Conservation (phyloP, 2,329 filamentous ascomycete species). For the Pseudopithomyces chartarum region DNA sequence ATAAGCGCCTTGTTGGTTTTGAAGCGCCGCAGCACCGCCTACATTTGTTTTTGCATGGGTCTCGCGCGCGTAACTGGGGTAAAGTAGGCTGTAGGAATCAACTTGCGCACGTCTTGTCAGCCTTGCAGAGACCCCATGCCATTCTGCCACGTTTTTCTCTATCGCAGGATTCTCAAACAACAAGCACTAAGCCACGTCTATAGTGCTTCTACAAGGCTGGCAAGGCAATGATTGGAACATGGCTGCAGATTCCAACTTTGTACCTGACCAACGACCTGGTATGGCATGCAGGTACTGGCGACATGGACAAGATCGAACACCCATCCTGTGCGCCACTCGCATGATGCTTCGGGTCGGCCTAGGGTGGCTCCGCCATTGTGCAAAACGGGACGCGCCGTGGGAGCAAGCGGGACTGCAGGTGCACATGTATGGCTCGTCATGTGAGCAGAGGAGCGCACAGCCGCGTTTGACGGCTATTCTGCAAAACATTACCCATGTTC, state of each 20-base stretch:
- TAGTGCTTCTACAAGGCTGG: neutral
- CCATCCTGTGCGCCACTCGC: neutral
- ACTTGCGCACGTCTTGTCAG: conserved; percentile 3
- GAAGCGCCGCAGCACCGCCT: neutral
- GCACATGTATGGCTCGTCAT: neutral
- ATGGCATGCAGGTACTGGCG: neutral
- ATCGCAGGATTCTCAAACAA: conserved; percentile 1
- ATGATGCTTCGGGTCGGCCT: neutral
- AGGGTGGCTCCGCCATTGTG: neutral
- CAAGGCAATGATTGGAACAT: neutral
- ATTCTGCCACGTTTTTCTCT: neutral
- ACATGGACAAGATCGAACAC: neutral
- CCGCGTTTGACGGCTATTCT: too few species aligned
- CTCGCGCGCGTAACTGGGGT: neutral
- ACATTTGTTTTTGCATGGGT: neutral
- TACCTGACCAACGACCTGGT: neutral
- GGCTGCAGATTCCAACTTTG: neutral
- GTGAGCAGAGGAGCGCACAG: too few species aligned
- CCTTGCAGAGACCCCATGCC: conserved; percentile 4
- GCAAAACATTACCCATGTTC: too few species aligned
- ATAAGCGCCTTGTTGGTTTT: conserved; percentile 2
- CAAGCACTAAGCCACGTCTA: conserved; percentile 1
- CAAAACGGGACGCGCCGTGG: neutral
- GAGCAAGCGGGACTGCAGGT: neutral
- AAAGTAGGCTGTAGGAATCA: conserved; percentile 1